These are phyloP conservation scores for Alternaria sp. DNA, from an alignment of 2,329 filamentous ascomycete genomes.

Conservation along the genomic window DNA sequence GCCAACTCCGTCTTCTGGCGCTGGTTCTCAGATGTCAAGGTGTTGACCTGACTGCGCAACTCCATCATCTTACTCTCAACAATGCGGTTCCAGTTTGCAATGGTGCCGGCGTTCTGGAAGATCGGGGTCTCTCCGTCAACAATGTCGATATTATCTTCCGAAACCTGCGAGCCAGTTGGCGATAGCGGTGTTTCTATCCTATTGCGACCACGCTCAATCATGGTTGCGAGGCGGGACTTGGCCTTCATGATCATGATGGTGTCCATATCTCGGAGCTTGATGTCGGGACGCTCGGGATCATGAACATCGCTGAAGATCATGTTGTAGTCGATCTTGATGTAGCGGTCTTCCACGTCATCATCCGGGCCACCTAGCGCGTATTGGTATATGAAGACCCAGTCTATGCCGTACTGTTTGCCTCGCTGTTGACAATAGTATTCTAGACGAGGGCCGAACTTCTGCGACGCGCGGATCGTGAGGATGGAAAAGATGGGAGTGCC, in stretches of 20 bases:
- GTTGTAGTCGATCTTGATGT: conserved; percentile 15
- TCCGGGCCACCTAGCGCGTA: not conserved
- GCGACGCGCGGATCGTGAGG: conserved; percentile 10
- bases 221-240: not conserved
- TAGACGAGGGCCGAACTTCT: conserved; percentile 19
- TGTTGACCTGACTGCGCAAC: not conserved
- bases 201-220: not conserved
- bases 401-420: conserved; percentile 13
- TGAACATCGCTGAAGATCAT: conserved; percentile 16
- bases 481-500: conserved; percentile 17
- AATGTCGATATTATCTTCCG: conserved; percentile 1
- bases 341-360: not conserved
- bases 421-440: conserved; percentile 20
- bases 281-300: conserved; percentile 4
- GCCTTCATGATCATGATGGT: conserved; percentile 18
- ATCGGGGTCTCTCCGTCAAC: conserved; percentile 3
- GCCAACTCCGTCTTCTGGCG: not conserved
- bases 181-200: not conserved
- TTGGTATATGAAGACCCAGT: conserved; percentile 20
- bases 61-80: not conserved
- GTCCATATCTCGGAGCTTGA: conserved; percentile 11
- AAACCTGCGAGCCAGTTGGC: not conserved
- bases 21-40: not conserved
- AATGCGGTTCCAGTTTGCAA: not conserved
- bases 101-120: conserved; percentile 1